Evolutionary conservation across 2,329 filamentous ascomycete species (phyloP), one percentile per base, ranked within the genome.

Genomic region (Colletotrichum spinosum): DNA sequence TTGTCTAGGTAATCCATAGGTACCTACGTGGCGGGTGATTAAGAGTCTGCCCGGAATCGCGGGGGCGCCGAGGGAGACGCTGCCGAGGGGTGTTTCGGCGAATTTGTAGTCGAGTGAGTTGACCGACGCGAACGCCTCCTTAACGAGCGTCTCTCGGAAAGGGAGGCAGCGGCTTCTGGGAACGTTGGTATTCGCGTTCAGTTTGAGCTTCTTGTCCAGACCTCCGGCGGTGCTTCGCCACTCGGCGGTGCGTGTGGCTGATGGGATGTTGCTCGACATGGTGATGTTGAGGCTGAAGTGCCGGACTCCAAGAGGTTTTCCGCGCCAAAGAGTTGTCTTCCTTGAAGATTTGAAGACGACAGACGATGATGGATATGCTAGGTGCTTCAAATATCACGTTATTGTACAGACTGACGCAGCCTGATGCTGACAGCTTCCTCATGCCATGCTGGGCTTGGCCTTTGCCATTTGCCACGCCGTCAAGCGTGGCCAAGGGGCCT

Each of bases 41-140:
- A 17, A 3, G 17, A 17, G 17, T 17, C 17, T 17, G 17, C 17
- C 17, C 17, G 17, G 17, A 17, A 76, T 81, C 8, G 79, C 79
- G n/a, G 84, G 83, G 8, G 70, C 72, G 39, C 70, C 58, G 33
- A 77, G 60, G 7, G 77, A 63, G 51, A 76, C 57, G 33, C 76
- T 76, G 6, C 76, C 76, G 3, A 80, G 53, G 15, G 45, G 55
- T 10, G 41, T 6, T 51, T 81, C 79, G n/a, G 75, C 70, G 4
- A 83, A 48, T 66, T 85, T 85, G 77, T 80, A 80, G 72, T 86
- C 83, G 64, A 80, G 78, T 0, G 83, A 83, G 69, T 86, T 85
- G 33, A 83, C 71, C 4, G 77, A 73, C 0, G 79, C 76, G 67
- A 77, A 76, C 53, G 75, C 70, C 54, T 85, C 80, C 56, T 77